Base-by-base conservation (phyloP, 257 asterid species). In the Solanum chilense region DNA sequence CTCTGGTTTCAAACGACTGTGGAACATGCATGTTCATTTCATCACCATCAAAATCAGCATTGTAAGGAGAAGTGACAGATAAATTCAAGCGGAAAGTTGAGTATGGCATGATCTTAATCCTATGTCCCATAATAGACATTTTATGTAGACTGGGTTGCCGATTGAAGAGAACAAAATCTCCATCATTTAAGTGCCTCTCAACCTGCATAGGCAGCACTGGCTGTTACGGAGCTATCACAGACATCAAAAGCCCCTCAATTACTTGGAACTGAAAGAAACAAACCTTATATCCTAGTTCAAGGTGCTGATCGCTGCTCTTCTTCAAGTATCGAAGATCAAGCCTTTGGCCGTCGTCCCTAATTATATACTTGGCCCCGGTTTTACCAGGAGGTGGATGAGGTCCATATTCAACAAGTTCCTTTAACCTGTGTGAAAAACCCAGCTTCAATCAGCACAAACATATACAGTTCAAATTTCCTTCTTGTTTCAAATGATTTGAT, bases 1-100 rank as follows among this genome's bases (percentile, higher is more conserved):
- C 99, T 91, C 99, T 93, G 37, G 99, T 97, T 93, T 97, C 99
- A 92, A 97, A 97, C 71, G 99, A 97, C 94, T 97, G 99, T 5
- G 99, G 99, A 86, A 97, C 99, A 80, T 97, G 99, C 99, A 97
- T 97, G 90, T 97, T 97, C 99, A 97, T 97, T 91, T 97, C 99
- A 90, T 97, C 99, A 85, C 99, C 99, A 88, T 97, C 99, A 91
- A 97, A 97, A 91, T 97, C 99, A 88, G 99, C 99, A 96, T 97
- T 97, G 92, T 97, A 97, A 44, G 99, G 99, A 6, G 99, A 97
- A 56, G 99, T 97, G 60, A 97, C 99, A 66, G 99, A 97, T 90
- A 97, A 90, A 87, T 97, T 97, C 91, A 97, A 90, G 20, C 99
- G 99, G 84, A 97, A 97, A 15, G 99, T 97, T 64, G 99, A 97